Base-by-base conservation (phyloP, 768 basidiomycete genomes). In the Ephemerocybe angulata region DNA sequence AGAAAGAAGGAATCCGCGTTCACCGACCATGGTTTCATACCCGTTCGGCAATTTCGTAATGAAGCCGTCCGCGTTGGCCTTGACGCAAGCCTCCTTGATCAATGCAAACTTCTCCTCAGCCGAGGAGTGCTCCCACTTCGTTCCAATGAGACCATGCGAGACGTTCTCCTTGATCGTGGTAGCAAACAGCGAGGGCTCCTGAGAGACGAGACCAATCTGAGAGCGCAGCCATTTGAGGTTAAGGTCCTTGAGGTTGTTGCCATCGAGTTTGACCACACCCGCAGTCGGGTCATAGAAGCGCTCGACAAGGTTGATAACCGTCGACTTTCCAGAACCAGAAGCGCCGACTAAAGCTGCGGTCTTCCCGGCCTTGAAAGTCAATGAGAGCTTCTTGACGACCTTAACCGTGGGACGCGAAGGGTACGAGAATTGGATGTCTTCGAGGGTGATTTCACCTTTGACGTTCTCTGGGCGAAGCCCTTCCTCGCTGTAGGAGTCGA, bases 11-110 rank as follows among this genome's bases (percentile, higher is more conserved):
- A 93, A 90, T 1, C 92, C 92, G 53, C 90, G 84, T 68, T 95
- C 92, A 30, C 91, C 92, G 28, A 93, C 92, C 76, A 90, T 76
- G 10, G 92, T 95, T 35, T 93, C 87, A 63, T 94, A 95, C 1
- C 90, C 90, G 17, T 83, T 67, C 0, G 93, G 90, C 3, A 95
- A 72, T 63, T 90, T 90, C 55, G 74, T 76, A 59, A 95, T 85
- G 68, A 94, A 95, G n/a, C 85, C 86, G 60, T 95, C 88, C 0
- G 91, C 92, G 62, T 95, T 95, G 2, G 93, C 85, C 66, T 93
- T 92, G 70, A 92, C 72, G 60, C 89, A 92, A 1, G 93, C 93
- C 49, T 90, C 85, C 71, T 89, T 87, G 72, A 95, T 81, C 19
- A 93, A 69, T 35, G 75, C 77, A 53, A 87, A 80, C 69, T 91